phyloP scores from a whole-genome alignment of 345 rosid species.

The Lepidium didymum region DNA sequence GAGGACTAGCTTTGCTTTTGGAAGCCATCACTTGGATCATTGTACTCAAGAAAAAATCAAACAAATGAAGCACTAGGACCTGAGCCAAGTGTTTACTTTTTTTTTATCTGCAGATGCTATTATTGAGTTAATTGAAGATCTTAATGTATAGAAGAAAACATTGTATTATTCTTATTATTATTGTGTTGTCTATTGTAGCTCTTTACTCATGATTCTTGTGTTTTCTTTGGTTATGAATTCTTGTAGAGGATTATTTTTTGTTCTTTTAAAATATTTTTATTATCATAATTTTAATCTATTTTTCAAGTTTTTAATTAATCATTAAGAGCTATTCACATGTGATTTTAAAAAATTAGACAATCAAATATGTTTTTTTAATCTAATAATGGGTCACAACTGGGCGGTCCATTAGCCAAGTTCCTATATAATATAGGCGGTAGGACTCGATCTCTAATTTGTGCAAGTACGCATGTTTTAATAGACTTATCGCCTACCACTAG shows the following conservation, averaged over 20 bases:
- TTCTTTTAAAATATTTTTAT: not conserved
- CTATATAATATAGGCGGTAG: too few species aligned
- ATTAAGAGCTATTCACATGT: not conserved
- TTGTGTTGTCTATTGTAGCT: conserved; percentile 2
- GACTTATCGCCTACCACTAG: too few species aligned
- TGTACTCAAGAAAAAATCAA: conserved; percentile 52
- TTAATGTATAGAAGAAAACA: not conserved
- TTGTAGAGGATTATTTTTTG: not conserved
- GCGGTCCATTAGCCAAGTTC: too few species aligned
- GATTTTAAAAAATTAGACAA: not conserved
- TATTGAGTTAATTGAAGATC: not conserved
- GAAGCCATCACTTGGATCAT: conserved; percentile 69
- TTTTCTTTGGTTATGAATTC: not conserved
- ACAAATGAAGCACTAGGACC: conserved; percentile 29
- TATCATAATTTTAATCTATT: not conserved
- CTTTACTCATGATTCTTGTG: not conserved
- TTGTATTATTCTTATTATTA: not conserved
- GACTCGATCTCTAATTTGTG: too few species aligned
- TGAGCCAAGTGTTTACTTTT: not conserved
- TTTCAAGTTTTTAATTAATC: not conserved
- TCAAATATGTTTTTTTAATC: not conserved
- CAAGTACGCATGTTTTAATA: too few species aligned
- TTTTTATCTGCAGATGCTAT: not conserved
- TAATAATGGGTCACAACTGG: too few species aligned
- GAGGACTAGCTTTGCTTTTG: conserved; percentile 50